These are phyloP conservation scores for Aspergillus sp. DNA, from an alignment of 2,329 filamentous ascomycete genomes.

Conservation along the genomic window DNA sequence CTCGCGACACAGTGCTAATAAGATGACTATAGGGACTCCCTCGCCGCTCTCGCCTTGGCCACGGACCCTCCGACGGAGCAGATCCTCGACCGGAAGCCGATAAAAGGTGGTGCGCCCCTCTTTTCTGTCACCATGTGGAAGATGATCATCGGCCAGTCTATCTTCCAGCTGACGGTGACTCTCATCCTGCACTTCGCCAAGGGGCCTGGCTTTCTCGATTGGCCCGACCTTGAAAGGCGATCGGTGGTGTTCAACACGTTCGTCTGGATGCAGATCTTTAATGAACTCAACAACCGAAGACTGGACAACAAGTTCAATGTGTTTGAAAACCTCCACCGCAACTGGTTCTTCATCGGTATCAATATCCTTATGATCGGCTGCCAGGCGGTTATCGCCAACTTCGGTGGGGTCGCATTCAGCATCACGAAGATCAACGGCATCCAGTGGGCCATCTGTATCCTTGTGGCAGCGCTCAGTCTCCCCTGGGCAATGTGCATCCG, in stretches of 20 bases:
- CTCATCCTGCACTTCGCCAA: slow-evolving; percentile 74
- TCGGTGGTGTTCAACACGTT: slow-evolving; percentile 97
- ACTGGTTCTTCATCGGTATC: slow-evolving; percentile 83
- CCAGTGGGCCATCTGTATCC: slow-evolving; percentile 82
- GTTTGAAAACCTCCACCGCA: slow-evolving; percentile 76
- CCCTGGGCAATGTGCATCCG: slow-evolving; percentile 77
- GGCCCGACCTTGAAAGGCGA: slow-evolving; percentile 52
- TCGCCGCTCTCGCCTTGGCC: slow-evolving; percentile 42
- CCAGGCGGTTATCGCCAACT: slow-evolving; percentile 73
- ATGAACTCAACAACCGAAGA: slow-evolving; percentile 90
- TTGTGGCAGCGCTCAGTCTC: slow-evolving; percentile 76
- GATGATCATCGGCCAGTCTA: slow-evolving; percentile 88
- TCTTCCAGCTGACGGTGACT: slow-evolving; percentile 76
- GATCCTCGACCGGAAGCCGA: slow-evolving; percentile 72
- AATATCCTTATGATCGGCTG: slow-evolving; percentile 79
- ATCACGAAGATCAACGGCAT: slow-evolving; percentile 65
- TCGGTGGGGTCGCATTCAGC: slow-evolving; percentile 58
- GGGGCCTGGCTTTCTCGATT: slow-evolving; percentile 54
- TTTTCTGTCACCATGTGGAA: slow-evolving; percentile 96
- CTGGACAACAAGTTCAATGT: slow-evolving; percentile 93
- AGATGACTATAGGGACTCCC: slow-evolving; percentile 8
- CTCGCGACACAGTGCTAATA: slow-evolving; percentile 50
- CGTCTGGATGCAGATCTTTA: slow-evolving; percentile 99
- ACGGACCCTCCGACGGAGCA: slow-evolving; percentile 79
- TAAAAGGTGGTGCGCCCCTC: slow-evolving; percentile 62